Evolutionary conservation across 495 filamentous ascomycete genomes (phyloP), one percentile per base, ranked within the genome.

Genomic region (Xylaria sp.): DNA sequence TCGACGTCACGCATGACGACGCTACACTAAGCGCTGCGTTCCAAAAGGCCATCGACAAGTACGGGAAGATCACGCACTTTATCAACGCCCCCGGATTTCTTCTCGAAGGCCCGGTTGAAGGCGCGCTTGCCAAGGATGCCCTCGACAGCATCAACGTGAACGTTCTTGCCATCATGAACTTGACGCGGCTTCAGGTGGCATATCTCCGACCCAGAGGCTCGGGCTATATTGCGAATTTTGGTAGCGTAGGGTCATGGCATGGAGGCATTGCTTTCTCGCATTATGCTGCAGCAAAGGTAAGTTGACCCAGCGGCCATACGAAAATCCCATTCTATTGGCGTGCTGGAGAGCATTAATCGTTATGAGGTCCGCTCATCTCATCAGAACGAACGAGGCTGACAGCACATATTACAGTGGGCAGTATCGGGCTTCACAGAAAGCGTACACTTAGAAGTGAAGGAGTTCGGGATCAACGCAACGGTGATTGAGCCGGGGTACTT

Each of bases 201-300:
- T 65, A 74, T 33, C 76, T 85, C 69, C 80, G 82, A 31, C 65
- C 62, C 2, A 41, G 67, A 44, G 77, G 31, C 61, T 77, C 43
- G 73, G 77, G 19, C 41, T 73, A 41, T 61, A 85, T 79, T 67
- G 83, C 78, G 24, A 84, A 84, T 57, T 70, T 85, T 31, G 71
- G 61, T 24, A 72, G 70, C 19, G 31, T 75, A 3, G 72, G 62
- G 8, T 73, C 68, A 1, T 70, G 70, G n/a, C 21, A 37, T 43
- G 69, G 65, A 46, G 46, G 63, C 9, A 65, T 73, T 11, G 77
- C 74, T 12, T 80, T 76, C 70, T 76, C 80, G 0, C 69, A 82
- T 57, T 88, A 87, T 64, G 80, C 77, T n/a, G 74, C 81, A 3
- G 78, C 76, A 9, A 87, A 87, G 61, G 69, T 66, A 59, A 52